Percentiles rank a stretch among this genome's conserved stretches.
Conservation (phyloP, 495 filamentous ascomycete genomes). For the Penicillium diatomitis region DNA sequence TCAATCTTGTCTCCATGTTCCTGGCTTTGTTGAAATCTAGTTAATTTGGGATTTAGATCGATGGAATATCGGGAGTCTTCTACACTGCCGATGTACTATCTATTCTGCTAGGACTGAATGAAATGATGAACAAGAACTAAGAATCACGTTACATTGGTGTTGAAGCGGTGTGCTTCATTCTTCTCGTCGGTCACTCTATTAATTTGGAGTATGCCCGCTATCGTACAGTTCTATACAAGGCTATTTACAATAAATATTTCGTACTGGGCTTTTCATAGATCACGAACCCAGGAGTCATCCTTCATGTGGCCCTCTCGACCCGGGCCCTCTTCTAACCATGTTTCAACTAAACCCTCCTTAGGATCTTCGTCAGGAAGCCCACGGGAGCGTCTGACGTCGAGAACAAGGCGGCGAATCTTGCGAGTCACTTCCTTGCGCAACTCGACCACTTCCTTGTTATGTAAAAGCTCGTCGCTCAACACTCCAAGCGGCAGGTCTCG, state of each 20-base stretch:
- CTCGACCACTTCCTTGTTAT: constrained; percentile 61
- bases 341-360: constrained; percentile 54
- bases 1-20: too few species aligned
- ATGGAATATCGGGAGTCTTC: too few species aligned
- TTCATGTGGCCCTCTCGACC: constrained; percentile 50
- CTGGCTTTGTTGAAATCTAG: too few species aligned
- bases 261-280: constrained; percentile 31
- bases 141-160: too few species aligned
- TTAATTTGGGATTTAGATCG: too few species aligned
- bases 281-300: constrained; percentile 56
- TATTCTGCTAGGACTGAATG: too few species aligned
- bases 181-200: too few species aligned
- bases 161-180: too few species aligned
- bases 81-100: too few species aligned
- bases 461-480: constrained; percentile 60
- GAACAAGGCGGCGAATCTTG: constrained; percentile 66
- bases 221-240: constrained; percentile 6
- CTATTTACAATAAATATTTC: constrained; percentile 16
- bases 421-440: constrained; percentile 76
- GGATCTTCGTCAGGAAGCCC: constrained; percentile 76
- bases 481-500: constrained; percentile 44
- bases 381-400: constrained; percentile 59
- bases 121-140: too few species aligned
- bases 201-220: too few species aligned
- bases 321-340: constrained; percentile 47